Evolutionary conservation across 2,329 filamentous ascomycete species (phyloP), one percentile per base, ranked within the genome.

Genomic region (Alternaria triticina): DNA sequence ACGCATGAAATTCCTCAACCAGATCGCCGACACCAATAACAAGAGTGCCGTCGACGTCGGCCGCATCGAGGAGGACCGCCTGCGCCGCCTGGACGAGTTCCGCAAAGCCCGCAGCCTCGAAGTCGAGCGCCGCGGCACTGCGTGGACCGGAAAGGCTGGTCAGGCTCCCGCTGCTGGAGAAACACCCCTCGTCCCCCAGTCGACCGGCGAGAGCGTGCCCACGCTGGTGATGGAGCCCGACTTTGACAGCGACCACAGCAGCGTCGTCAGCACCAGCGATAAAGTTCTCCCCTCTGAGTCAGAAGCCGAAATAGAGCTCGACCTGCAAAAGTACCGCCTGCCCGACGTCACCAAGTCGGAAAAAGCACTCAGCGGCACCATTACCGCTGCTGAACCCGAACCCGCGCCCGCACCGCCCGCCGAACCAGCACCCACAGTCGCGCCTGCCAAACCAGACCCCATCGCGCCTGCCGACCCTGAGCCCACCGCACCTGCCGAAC

Each of bases 251-350:
- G 82, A 84, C 69, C 76, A 77, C 58, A 83, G 81, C 62, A 83
- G 81, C 66, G 77, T 84, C 70, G 78, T 84, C 57, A 83, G 81
- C 75, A 85, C 87, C 76, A 86, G 87, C 76, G 83, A 85, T 71
- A 83, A 84, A 67, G 82, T 88, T 58, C 80, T 83, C 55, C 82
- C 84, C n/a, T 82, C 82, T 28, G 83, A 84, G 66, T 82, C 79
- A 8, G 81, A 89, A 85, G 77, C 82, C 28, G 74, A 73, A 33
- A 70, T 74, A 22, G 74, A 73, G 54, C 70, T 74, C 52, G 91
- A 93, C 80, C 90, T 87, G 60, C 86, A 91, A 75, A 93, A 93
- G 79, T 93, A 92, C 76, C 87, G 89, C 47, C 82, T 93, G 77
- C 90, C 91, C 59, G 90, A 93, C 79, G 89, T 80, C 85, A 88